A percentile compares a stretch with the other conserved stretches of the same genome.
phyloP scores from a whole-genome alignment of 179 eudicot species.

The Heliamphora pulchella region DNA sequence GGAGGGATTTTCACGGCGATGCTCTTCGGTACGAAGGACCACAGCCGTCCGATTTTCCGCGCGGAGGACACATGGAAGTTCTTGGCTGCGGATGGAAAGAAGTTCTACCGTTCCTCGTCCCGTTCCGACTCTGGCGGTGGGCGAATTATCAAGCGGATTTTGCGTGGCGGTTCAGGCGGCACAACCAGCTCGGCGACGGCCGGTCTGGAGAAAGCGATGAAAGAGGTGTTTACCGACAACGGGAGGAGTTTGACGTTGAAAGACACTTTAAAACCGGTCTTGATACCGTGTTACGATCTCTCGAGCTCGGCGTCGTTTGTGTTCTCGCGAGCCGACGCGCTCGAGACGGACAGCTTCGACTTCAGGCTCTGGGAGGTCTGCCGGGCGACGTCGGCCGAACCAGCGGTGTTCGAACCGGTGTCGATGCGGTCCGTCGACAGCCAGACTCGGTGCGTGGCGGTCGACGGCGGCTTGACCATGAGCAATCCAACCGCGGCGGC shows the following conservation, averaged over 20 bases:
- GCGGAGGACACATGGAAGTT: slow-evolving; percentile 90
- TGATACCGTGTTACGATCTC: slow-evolving; percentile 81
- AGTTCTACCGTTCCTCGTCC: slow-evolving; percentile 31
- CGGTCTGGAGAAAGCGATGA: slow-evolving; percentile 55
- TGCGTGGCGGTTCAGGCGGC: slow-evolving; percentile 23
- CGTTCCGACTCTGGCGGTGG: slow-evolving; percentile 5
- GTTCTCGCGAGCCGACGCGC: slow-evolving; percentile 84
- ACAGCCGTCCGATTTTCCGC: slow-evolving; percentile 45
- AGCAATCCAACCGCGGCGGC: slow-evolving; percentile 91
- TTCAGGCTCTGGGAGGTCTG: slow-evolving; percentile 79
- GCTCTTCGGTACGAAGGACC: slow-evolving; percentile 57
- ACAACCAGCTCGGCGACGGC: slow-evolving; percentile 22
- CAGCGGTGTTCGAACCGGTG: slow-evolving; percentile 60
- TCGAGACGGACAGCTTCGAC: slow-evolving; percentile 68
- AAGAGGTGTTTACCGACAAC: slow-evolving; percentile 40
- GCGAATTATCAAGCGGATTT: slow-evolving; percentile 27
- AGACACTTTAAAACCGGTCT: slow-evolving; percentile 72
- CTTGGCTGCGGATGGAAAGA: slow-evolving; percentile 55
- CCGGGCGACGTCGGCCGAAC: slow-evolving; percentile 73
- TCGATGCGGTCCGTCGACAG: slow-evolving; percentile 58
- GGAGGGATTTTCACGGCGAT: slow-evolving; percentile 80
- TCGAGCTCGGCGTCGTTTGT: slow-evolving; percentile 70
- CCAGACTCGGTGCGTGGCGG: slow-evolving; percentile 57
- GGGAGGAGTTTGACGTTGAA: slow-evolving; percentile 54
- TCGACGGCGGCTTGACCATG: slow-evolving; percentile 75